These are phyloP conservation scores for Globisporangium spiculum DNA, from an alignment of 352 stramenopile species.

Conservation along the genomic window DNA sequence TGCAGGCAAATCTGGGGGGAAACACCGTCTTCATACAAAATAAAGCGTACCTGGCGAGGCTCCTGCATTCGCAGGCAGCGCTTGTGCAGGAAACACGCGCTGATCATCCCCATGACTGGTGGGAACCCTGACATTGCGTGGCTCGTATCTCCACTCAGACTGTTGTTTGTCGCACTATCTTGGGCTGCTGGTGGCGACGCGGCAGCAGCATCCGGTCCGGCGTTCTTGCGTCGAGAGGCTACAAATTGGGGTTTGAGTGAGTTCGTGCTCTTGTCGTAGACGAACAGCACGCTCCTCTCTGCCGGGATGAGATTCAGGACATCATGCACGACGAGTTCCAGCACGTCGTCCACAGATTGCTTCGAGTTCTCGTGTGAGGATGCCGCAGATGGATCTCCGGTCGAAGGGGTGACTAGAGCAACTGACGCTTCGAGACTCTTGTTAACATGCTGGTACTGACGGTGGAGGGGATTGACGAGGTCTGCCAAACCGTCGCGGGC, in stretches of 20 bases:
- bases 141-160: not conserved
- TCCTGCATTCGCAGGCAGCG: slow-evolving; percentile 63
- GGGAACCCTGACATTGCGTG: slow-evolving; percentile 24
- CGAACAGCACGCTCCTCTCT: slow-evolving; percentile 48
- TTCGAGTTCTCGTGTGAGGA: not conserved
- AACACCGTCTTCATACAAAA: too few relatives aligned
- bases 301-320: slow-evolving; percentile 35
- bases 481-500: not conserved
- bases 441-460: not conserved
- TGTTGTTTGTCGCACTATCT: not conserved
- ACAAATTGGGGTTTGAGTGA: slow-evolving; percentile 37
- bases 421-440: not conserved
- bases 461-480: not conserved
- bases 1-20: not conserved
- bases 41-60: slow-evolving; percentile 29
- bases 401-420: slow-evolving; percentile 12
- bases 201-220: not conserved
- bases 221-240: slow-evolving; percentile 14
- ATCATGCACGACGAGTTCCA: slow-evolving; percentile 36
- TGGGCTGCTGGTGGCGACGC: not conserved
- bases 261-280: slow-evolving; percentile 53
- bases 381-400: not conserved
- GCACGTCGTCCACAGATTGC: slow-evolving; percentile 18
- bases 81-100: slow-evolving; percentile 51
- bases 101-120: slow-evolving; percentile 56